These are phyloP conservation scores for Cladosporium cucumerinum DNA, from an alignment of 2,329 filamentous ascomycete genomes.

Conservation along the genomic window DNA sequence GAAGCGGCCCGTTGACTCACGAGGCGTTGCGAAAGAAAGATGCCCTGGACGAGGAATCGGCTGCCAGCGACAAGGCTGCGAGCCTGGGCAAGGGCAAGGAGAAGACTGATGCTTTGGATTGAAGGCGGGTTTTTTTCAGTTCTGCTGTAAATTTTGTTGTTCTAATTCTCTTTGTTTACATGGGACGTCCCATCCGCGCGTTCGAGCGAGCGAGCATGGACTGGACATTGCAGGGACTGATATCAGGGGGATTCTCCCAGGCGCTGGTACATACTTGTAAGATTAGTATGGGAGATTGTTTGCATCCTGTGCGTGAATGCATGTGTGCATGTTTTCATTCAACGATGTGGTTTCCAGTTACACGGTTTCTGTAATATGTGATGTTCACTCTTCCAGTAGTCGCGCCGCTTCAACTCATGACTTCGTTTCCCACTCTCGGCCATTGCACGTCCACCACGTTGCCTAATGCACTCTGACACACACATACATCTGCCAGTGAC, in stretches of 20 bases:
- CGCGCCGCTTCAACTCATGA: not conserved
- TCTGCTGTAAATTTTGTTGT: not conserved
- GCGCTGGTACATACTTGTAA: not conserved
- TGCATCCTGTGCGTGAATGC: not conserved
- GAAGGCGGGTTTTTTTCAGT: not conserved
- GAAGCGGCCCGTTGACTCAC: constrained; percentile 25
- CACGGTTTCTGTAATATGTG: not conserved
- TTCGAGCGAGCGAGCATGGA: constrained; percentile 6
- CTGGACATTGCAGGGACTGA: not conserved
- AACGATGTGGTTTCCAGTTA: not conserved
- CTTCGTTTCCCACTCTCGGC: not conserved
- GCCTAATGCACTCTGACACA: not conserved
- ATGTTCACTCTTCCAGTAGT: not conserved
- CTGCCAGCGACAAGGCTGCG: not conserved
- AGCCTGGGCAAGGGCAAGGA: constrained; percentile 1
- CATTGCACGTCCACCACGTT: not conserved
- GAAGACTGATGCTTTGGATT: not conserved
- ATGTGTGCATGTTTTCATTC: not conserved
- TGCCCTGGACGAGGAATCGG: constrained; percentile 23
- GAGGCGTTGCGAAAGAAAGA: constrained; percentile 32
- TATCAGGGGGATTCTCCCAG: no score
- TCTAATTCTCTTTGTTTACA: not conserved
- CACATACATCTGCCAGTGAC: not conserved
- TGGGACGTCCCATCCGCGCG: not conserved
- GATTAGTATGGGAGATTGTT: not conserved